A percentile compares a stretch with the other conserved stretches of the same genome.
These are phyloP conservation scores for Colletotrichum brevisporum DNA, from an alignment of 2,329 filamentous ascomycete genomes.

Conservation along the genomic window DNA sequence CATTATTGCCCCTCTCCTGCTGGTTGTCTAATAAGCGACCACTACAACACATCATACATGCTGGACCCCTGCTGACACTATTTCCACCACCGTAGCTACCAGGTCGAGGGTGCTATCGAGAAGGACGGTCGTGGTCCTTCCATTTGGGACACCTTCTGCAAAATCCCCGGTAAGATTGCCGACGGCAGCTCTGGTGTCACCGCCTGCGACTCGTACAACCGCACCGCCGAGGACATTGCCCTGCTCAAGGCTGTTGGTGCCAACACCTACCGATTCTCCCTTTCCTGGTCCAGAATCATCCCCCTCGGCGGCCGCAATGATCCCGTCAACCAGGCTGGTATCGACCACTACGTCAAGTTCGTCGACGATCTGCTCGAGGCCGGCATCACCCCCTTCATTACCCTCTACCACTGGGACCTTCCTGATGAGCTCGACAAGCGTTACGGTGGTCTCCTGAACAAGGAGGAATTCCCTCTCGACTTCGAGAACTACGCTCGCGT, in stretches of 20 bases:
- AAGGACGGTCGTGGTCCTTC: slow-evolving; percentile 85
- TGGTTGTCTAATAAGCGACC: slow-evolving; percentile 22
- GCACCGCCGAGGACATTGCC: slow-evolving; percentile 81
- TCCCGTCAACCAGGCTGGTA: slow-evolving; percentile 82
- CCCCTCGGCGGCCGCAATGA: slow-evolving; percentile 88
- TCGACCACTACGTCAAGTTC: slow-evolving; percentile 84
- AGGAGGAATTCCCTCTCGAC: slow-evolving; percentile 85
- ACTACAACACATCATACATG: slow-evolving; percentile 16
- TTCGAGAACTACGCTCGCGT: slow-evolving; percentile 84
- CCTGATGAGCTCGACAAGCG: slow-evolving; percentile 83
- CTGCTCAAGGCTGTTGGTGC: slow-evolving; percentile 82
- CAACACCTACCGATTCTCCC: slow-evolving; percentile 85
- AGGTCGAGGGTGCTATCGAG: slow-evolving; percentile 83
- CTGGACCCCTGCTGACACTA: slow-evolving; percentile 28
- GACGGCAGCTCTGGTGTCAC: slow-evolving; percentile 81
- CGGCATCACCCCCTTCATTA: slow-evolving; percentile 85
- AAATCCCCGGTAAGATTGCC: slow-evolving; percentile 85
- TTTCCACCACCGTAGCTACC: slow-evolving; percentile 72
- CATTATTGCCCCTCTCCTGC: not conserved
- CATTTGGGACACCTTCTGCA: slow-evolving; percentile 93
- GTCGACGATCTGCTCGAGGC: slow-evolving; percentile 83
- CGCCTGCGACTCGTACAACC: slow-evolving; percentile 90
- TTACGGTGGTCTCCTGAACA: slow-evolving; percentile 86
- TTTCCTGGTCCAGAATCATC: slow-evolving; percentile 88
- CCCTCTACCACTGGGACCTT: slow-evolving; percentile 90